phyloP scores from a whole-genome alignment of 768 basidiomycete genomes.

The Coprinellus micaceus region DNA sequence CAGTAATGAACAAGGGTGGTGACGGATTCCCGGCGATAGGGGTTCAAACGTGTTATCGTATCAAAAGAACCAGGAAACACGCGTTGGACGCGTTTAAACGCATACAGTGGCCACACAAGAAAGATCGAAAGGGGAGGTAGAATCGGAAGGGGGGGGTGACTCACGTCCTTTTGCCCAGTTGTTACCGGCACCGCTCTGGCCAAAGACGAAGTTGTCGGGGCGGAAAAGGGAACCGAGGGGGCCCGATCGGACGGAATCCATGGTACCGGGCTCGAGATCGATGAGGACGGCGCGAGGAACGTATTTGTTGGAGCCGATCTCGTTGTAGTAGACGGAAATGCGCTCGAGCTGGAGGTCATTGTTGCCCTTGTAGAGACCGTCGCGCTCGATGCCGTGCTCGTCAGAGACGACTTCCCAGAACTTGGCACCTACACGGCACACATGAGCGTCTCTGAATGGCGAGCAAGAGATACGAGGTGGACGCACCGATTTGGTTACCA shows the following conservation, averaged over 20 bases:
- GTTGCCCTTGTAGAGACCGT: conserved; percentile 91
- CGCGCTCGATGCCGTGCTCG: conserved; percentile 93
- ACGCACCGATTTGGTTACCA: conserved; percentile 97
- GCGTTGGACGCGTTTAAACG: conserved; percentile 20
- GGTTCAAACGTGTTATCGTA: not conserved
- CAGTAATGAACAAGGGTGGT: no score
- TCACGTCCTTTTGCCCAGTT: conserved; percentile 99
- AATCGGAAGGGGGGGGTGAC: conserved; percentile 38
- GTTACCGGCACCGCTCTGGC: conserved; percentile 97
- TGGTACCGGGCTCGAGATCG: conserved; percentile 96
- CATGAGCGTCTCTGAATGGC: not conserved
- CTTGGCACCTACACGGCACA: conserved; percentile 63
- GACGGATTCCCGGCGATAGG: conserved; percentile 14
- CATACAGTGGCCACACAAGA: not conserved
- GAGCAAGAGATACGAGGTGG: conserved; percentile 18
- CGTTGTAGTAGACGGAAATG: conserved; percentile 98
- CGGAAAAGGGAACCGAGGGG: conserved; percentile 91
- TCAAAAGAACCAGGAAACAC: conserved; percentile 13
- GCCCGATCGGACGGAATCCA: conserved; percentile 89
- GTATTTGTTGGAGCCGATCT: conserved; percentile 92
- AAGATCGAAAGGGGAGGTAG: no score
- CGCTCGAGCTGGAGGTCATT: conserved; percentile 96
- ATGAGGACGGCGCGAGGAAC: conserved; percentile 97
- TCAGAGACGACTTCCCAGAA: conserved; percentile 99
- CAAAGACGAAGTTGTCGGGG: conserved; percentile 98